Evolutionary conservation across 371 early-diverging fungal genomes (phyloP).

Genomic region (Funneliformis caledonium): DNA sequence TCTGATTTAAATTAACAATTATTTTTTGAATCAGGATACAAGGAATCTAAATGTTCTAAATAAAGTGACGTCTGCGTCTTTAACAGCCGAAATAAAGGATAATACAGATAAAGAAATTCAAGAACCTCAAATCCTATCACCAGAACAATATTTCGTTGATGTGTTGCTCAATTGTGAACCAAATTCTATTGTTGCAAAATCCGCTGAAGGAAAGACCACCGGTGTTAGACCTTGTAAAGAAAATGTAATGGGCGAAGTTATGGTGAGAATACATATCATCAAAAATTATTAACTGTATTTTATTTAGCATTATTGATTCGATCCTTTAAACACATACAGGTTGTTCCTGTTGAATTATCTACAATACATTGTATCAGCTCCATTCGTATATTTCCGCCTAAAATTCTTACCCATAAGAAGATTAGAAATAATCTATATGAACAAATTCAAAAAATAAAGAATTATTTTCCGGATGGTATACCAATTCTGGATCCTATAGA

Average conservation of each 20-base stretch:
- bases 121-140: neutral
- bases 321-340: constrained; percentile 39
- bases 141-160: constrained; percentile 71
- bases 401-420: constrained; percentile 65
- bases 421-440: constrained; percentile 67
- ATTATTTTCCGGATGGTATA: constrained; percentile 73
- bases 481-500: constrained; percentile 88
- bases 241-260: constrained; percentile 63
- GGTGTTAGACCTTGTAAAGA: constrained; percentile 66
- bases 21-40: neutral
- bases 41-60: neutral
- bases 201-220: constrained; percentile 60
- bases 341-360: constrained; percentile 81
- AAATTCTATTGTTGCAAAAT: constrained; percentile 55
- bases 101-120: neutral
- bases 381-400: constrained; percentile 78
- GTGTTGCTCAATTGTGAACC: constrained; percentile 79
- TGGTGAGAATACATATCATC: constrained; percentile 47
- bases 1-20: neutral
- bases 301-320: constrained; percentile 4
- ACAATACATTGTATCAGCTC: constrained; percentile 77
- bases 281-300: neutral
- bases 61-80: neutral
- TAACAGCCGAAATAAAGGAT: neutral
- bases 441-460: constrained; percentile 74